Base-by-base conservation (phyloP, 768 basidiomycete genomes). In the Rossbeevera mucosa region DNA sequence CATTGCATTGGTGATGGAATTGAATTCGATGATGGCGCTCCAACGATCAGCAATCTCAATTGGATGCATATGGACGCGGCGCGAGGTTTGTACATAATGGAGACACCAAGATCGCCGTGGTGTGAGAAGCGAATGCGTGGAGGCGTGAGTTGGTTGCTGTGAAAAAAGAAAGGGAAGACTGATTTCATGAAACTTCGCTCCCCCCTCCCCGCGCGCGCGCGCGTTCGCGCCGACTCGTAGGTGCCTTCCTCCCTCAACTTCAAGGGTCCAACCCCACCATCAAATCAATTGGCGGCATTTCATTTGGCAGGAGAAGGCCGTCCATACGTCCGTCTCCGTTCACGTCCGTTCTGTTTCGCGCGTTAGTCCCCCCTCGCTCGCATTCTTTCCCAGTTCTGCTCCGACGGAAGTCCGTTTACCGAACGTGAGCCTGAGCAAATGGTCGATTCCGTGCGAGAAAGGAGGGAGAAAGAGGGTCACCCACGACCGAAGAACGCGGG, bases 61-160 rank as follows among this genome's bases (percentile, higher is more conserved):
- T 44, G n/a, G 8, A 40, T 36, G n/a, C n/a, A 36, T 38, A 38
- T 38, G 36, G 36, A 18, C 18, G 36, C 16, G 36, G 36, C n/a
- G 33, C n/a, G 36, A 38, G 52, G 38, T 18, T 41, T 29, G 47
- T 58, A 58, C 57, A 58, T 58, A 59, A 59, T 31, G n/a, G 30
- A 11, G 33, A 38, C 36, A 18, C 41, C 36, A 28, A 41, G 61
- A 50, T 66, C 62, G 50, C 63, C 62, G 63, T 47, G n/a, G 65
- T 64, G 64, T 64, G 64, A 64, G 64, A 64, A 54, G 29, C 47
- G 52, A 36, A 50, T 2, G 33, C n/a, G 18, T n/a, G 24, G 47
- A 40, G 36, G 51, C 42, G 57, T 58, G 57, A 55, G 57, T 38
- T 5, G n/a, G 36, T 38, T 38, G 36, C 36, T 38, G 36, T 38